Evolutionary conservation across 768 basidiomycete genomes (phyloP), one percentile per base, ranked within the genome.

Genomic region (Dentipellis sp.): DNA sequence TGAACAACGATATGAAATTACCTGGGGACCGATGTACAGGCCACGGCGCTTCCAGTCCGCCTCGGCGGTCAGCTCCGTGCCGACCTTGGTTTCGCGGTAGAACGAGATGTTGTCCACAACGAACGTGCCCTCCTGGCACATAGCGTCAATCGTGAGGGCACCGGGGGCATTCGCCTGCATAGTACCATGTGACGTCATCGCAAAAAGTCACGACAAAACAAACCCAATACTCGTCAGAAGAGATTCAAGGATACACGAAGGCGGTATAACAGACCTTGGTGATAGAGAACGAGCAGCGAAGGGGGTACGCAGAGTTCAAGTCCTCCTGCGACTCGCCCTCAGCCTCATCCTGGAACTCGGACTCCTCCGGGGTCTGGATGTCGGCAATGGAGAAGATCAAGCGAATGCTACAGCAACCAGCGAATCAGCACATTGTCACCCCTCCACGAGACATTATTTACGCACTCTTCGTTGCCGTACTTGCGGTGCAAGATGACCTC

Each of bases 311-410:
- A 19, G 71, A 65, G 10, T 67, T 63, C 14, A 67, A 69, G 3
- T 73, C 73, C 49, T 70, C 71, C 40, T 64, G 68, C n/a, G 74
- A 73, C 23, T 74, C 74, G 11, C 74, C 66, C 45, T 73, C 72
- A 6, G 47, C 47, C 5, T 5, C 6, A 2, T 49, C 47, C 12
- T 16, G 47, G 29, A 69, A 65, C 47, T 70, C 66, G 10, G 69
- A 62, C 58, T 72, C 73, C 55, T 75, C 71, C 54, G 65, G 64
- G 8, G 67, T 68, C 63, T 90, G 82, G 53, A 95, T 76, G 69
- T 97, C 94, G 40, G 89, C 86, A 62, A 95, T 90, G 58, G 92
- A 92, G 80, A 98, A 97, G 70, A 92, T 85, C 66, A 94, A 68
- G 35, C 87, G 89, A 69, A 98, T 80, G 62, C 92, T 94, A 64